phyloP scores from a whole-genome alignment of 2,329 filamentous ascomycete species.

The Talaromyces sp. region DNA sequence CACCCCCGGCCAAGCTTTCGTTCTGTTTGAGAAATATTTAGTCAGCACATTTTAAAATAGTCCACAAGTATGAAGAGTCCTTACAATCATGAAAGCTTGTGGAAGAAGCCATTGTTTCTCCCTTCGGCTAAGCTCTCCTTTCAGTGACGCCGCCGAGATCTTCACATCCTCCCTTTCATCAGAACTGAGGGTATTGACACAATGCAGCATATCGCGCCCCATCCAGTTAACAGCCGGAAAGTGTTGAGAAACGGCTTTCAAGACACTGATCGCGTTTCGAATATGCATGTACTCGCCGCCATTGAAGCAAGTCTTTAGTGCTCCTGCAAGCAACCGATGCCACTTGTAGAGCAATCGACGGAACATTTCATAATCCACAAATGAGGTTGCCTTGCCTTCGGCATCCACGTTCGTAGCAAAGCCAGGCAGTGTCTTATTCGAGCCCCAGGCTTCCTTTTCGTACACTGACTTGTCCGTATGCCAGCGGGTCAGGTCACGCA shows the following conservation, averaged over 20 bases:
- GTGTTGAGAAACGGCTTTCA: slow-evolving; percentile 72
- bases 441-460: slow-evolving; percentile 73
- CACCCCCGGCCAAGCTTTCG: slow-evolving; percentile 22
- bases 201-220: slow-evolving; percentile 49
- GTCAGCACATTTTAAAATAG: background rate
- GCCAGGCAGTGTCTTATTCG: slow-evolving; percentile 62
- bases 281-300: slow-evolving; percentile 96
- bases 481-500: slow-evolving; percentile 78
- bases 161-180: slow-evolving; percentile 47
- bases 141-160: slow-evolving; percentile 46
- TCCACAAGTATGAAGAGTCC: slow-evolving; percentile 3
- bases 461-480: slow-evolving; percentile 71
- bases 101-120: slow-evolving; percentile 48
- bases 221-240: slow-evolving; percentile 91
- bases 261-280: slow-evolving; percentile 84
- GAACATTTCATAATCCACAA: slow-evolving; percentile 81
- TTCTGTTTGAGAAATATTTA: slow-evolving; percentile 19
- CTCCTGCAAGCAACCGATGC: slow-evolving; percentile 76
- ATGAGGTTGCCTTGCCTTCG: slow-evolving; percentile 63
- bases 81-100: slow-evolving; percentile 41
- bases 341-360: slow-evolving; percentile 80
- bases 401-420: slow-evolving; percentile 70
- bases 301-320: slow-evolving; percentile 74
- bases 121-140: slow-evolving; percentile 44
- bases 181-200: slow-evolving; percentile 41